Base-by-base conservation (phyloP, 257 asterid species). In the Salvia hispanica region DNA sequence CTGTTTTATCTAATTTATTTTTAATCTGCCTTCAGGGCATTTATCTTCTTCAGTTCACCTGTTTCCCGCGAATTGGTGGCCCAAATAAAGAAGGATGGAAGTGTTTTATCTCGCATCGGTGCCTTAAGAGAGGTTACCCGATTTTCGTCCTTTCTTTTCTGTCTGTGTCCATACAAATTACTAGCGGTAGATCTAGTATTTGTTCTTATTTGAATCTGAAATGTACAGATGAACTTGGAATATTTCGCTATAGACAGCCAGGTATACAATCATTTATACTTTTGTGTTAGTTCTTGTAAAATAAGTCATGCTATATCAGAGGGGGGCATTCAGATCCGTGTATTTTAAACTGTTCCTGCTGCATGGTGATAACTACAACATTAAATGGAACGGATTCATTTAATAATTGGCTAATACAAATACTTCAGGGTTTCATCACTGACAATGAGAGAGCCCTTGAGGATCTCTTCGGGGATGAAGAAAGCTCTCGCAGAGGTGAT, bases 201-300 rank as follows among this genome's bases (percentile, higher is more conserved):
- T 58, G 15, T 56, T 80, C 83, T 83, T 68, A 84, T 73, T 76
- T 71, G 71, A 64, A 55, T 77, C 57, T 77, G 69, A 75, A 58
- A 58, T 73, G 33, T 77, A 77, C 98, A 94, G 99, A 91, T 94
- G 99, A 94, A 94, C 82, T 82, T 94, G 98, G 99, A 94, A 79
- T 94, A 87, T 74, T 88, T 91, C 58, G 83, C 99, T 58, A 83
- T 88, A 57, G 99, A 94, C 79, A 87, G 88, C 81, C 99, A 94
- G 98, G 99, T 94, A 83, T 50, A 50, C 53, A 50, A 69, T 76
- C 69, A 72, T 69, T 56, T 62, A 36, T 3, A 72, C 43, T 55
- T 36, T 33, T 62, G n/a, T 56, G 67, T 60, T 62, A 14, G 21
- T 74, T 28, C 59, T 37, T 72, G 14, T 45, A 48, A 62, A 75